A percentile compares a stretch with the other conserved stretches of the same genome.
These are phyloP conservation scores for Citrus trifoliata DNA, from an alignment of 345 rosid species.

Conservation along the genomic window DNA sequence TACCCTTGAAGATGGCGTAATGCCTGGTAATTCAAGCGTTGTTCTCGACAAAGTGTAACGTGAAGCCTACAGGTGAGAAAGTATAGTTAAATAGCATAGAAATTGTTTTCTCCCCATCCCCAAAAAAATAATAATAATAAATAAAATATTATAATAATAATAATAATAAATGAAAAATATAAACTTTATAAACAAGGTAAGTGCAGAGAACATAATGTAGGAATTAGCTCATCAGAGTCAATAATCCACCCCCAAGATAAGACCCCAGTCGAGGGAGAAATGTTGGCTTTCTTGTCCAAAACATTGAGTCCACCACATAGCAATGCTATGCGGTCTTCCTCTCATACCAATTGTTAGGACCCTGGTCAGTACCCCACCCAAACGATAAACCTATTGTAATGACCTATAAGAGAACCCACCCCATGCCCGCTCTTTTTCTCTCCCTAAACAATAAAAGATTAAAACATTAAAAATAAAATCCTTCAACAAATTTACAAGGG, in stretches of 20 bases:
- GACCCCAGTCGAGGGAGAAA: background rate
- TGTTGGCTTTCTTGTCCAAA: background rate
- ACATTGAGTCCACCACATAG: background rate
- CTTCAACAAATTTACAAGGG: background rate
- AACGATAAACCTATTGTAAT: background rate
- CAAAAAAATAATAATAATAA: too few relatives aligned
- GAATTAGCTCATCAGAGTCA: background rate
- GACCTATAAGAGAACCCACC: too few relatives aligned
- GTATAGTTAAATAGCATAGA: background rate
- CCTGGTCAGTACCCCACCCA: background rate
- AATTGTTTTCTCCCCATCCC: background rate
- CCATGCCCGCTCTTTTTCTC: too few relatives aligned
- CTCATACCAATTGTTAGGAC: background rate
- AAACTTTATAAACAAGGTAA: background rate
- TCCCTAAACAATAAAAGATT: too few relatives aligned
- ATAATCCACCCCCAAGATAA: background rate
- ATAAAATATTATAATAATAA: too few relatives aligned
- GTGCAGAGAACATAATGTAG: background rate
- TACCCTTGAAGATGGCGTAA: conserved; percentile 45
- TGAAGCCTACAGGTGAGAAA: conserved; percentile 34
- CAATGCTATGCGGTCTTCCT: background rate
- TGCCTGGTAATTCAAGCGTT: conserved; percentile 35
- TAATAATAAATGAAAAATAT: too few relatives aligned
- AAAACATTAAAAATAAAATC: background rate
- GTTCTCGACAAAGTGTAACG: conserved; percentile 26